A percentile compares a stretch with the other conserved stretches of the same genome.
phyloP scores from a whole-genome alignment of 148 eudicot species.

The Chenopodium quinoa region DNA sequence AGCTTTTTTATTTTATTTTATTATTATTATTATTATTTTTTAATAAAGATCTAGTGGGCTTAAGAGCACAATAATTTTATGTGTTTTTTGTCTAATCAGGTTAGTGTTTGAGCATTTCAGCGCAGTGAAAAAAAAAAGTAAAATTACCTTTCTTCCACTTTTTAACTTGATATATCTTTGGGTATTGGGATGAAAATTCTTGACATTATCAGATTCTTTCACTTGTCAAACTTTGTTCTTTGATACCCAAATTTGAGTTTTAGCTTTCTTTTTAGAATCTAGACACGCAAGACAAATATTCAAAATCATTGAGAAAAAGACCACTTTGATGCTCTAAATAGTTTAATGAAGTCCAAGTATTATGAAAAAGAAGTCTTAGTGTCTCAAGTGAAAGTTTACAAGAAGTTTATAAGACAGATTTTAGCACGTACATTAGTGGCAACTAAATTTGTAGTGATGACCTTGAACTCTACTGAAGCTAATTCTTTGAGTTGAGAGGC shows the following conservation, averaged over 20 bases:
- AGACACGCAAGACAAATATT: neutral
- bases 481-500: neutral
- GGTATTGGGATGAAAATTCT: neutral
- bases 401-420: neutral
- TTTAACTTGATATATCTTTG: neutral
- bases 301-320: neutral
- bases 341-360: neutral
- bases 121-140: neutral
- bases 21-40: too few species aligned
- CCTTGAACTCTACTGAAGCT: neutral
- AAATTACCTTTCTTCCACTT: neutral
- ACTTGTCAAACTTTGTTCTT: neutral
- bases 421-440: too few species aligned
- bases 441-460: neutral
- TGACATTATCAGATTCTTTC: neutral
- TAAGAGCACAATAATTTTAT: neutral
- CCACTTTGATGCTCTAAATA: neutral
- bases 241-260: neutral
- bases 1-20: too few species aligned
- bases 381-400: too few species aligned
- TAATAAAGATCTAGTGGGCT: neutral
- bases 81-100: neutral
- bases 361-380: neutral
- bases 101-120: neutral
- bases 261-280: neutral